Conservation (phyloP, 495 filamentous ascomycete species). For the Durotheca rogersii region DNA sequence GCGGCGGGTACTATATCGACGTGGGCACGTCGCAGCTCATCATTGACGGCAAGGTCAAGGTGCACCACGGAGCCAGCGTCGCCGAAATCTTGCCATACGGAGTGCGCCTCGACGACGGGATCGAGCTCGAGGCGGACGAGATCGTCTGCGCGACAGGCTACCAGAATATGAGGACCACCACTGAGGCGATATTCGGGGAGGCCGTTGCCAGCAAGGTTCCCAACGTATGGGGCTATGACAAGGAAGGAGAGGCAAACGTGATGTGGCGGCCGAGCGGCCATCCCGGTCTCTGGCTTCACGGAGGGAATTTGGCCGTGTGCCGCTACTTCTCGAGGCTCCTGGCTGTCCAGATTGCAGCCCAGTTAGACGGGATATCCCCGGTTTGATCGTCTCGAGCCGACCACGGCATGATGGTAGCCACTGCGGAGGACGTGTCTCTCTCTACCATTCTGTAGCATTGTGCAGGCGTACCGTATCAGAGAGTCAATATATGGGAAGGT, state of each 20-base stretch:
- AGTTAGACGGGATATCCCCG: constrained; percentile 53
- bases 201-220: constrained; percentile 63
- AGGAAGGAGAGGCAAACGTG: constrained; percentile 70
- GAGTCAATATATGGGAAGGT: no score
- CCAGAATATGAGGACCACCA: constrained; percentile 69
- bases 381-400: not conserved
- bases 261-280: constrained; percentile 75
- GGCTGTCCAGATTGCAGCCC: constrained; percentile 74
- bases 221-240: constrained; percentile 77
- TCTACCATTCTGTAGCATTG: no score
- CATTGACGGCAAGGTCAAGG: constrained; percentile 70
- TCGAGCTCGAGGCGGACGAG: constrained; percentile 70
- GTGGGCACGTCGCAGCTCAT: constrained; percentile 75
- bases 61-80: constrained; percentile 72
- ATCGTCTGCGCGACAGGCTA: constrained; percentile 85
- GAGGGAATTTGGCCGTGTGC: constrained; percentile 73
- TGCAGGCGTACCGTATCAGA: not conserved
- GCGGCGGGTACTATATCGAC: constrained; percentile 82
- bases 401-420: not conserved
- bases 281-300: constrained; percentile 81
- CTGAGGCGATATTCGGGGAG: constrained; percentile 67
- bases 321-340: constrained; percentile 70
- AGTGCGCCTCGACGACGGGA: constrained; percentile 66
- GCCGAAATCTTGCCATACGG: constrained; percentile 59
- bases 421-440: no score